Conservation (phyloP, 257 asterid species). For the Capsicum rhomboideum region DNA sequence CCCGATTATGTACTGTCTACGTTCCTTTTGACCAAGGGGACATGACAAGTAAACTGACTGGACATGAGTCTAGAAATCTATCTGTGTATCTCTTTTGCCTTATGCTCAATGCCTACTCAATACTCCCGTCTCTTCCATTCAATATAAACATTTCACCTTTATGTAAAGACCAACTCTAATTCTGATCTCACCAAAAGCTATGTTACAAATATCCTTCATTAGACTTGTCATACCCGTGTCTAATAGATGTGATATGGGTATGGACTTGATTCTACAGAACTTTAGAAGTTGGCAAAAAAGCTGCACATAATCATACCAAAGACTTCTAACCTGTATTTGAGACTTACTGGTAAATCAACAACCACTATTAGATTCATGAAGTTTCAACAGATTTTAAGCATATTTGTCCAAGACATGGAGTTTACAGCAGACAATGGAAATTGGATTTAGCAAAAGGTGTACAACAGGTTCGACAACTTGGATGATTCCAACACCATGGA, state of each 20-base stretch:
- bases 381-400: background rate
- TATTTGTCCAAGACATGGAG: background rate
- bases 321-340: background rate
- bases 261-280: background rate
- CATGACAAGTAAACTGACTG: background rate
- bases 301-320: background rate
- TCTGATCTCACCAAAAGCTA: background rate
- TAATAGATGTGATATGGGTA: background rate
- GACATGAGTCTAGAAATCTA: background rate
- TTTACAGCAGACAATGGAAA: background rate
- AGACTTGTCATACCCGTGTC: background rate
- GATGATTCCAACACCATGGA: background rate
- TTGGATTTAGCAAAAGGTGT: background rate
- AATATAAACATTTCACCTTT: background rate
- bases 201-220: background rate
- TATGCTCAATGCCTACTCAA: background rate
- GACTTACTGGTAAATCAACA: background rate
- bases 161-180: background rate
- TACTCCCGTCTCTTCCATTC: background rate
- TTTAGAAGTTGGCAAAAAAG: background rate
- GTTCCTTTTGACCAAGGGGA: background rate
- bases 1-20: background rate
- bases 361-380: background rate
- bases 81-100: background rate
- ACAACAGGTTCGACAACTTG: background rate